Base-by-base conservation (phyloP, 2,329 filamentous ascomycete genomes). In the Colletotrichum aenigma region DNA sequence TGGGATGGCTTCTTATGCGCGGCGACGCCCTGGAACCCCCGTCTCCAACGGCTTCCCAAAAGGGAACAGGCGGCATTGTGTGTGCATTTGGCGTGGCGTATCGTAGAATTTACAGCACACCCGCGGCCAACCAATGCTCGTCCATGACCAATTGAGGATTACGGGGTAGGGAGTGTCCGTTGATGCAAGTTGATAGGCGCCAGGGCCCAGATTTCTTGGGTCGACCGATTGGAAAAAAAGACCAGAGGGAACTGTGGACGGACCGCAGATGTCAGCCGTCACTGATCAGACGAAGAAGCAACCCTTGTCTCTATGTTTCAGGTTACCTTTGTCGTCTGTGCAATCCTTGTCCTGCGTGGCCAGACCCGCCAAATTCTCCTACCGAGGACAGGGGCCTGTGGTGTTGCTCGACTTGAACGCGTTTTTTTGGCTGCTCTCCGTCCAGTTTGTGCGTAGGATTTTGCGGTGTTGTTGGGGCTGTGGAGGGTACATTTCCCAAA, bases 261-360 rank as follows among this genome's bases (percentile, higher is more conserved):
- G 60, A 67, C 65, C 74, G 65, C 71, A 66, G 74, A 61, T 74
- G 66, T 38, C 70, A 74, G 60, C 71, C 74, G 66, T 76, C 74
- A 76, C 60, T 75, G 60, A 76, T 76, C 74, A 75, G 74, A 76
- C 71, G 74, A 70, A 75, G 55, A 67, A 66, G 65, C 28, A 55
- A 30, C 71, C 58, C 21, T 76, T 69, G 65, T 36, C 28, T 76
- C 65, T 69, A 66, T 77, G 75, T 77, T 77, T 77, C 75, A 77
- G 75, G 75, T 77, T 43, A 66, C 73, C 60, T 76, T 34, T 34
- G 55, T 30, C n/a, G 70, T 43, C 74, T 43, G 73, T 76, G 73
- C 69, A 28, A 76, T 65, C 72, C 75, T 58, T 70, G 76, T 36
- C 34, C 43, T 65, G 56, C 73, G 75, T 76, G 75, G 75, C 68